Evolutionary conservation across 2,329 filamentous ascomycete genomes (phyloP).

Genomic region (Fusarium metavorans): DNA sequence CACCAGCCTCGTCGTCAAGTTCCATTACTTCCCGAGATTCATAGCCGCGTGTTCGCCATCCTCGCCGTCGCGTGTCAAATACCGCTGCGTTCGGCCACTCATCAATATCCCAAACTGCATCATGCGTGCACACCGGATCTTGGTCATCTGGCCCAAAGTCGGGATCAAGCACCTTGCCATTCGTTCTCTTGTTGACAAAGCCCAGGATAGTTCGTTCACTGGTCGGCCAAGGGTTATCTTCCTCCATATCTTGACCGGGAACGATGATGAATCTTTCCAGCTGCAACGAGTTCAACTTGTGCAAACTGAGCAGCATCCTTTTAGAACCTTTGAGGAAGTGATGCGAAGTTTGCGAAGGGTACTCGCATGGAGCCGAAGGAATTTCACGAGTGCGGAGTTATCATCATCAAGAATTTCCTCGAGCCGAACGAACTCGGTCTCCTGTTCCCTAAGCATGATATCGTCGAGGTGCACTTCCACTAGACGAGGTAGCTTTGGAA

Average conservation of each 20-base stretch:
- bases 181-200: not conserved
- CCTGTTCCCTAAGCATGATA: not conserved
- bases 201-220: not conserved
- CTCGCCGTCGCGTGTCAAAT: not conserved
- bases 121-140: not conserved
- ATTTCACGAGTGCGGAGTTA: not conserved
- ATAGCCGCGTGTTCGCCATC: slow-evolving; percentile 8
- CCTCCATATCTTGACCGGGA: not conserved
- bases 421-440: not conserved
- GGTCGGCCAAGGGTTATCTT: not conserved
- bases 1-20: not conserved
- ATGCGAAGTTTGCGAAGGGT: slow-evolving; percentile 7
- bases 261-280: slow-evolving; percentile 13
- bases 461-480: slow-evolving; percentile 3
- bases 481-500: not conserved
- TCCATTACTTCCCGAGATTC: not conserved
- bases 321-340: not conserved
- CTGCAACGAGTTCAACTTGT: not conserved
- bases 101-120: not conserved
- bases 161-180: not conserved
- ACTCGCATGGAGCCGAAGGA: not conserved
- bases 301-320: not conserved
- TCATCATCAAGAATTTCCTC: not conserved
- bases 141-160: not conserved
- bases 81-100: not conserved